Conservation (phyloP, 139 green algal genomes). For the Micractinium conductrix region DNA sequence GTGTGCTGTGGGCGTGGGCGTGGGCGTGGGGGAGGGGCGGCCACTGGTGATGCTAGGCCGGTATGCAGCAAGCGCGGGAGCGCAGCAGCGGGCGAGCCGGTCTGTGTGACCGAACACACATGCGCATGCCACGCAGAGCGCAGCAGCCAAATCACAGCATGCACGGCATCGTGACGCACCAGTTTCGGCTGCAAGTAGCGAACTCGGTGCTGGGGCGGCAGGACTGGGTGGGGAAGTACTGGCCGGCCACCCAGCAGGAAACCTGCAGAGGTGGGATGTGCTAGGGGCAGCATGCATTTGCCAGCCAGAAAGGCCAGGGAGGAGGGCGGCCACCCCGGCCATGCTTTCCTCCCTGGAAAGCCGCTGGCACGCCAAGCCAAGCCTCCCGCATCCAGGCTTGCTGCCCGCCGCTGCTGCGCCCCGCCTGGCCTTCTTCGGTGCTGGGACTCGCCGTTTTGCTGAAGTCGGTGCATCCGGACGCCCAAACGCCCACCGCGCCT, state of each 20-base stretch:
- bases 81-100: background rate
- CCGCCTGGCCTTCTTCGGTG: too few species aligned
- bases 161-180: background rate
- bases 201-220: constrained; percentile 28
- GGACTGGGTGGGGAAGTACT: constrained; percentile 10
- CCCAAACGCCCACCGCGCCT: background rate
- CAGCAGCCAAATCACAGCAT: background rate
- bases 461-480: constrained; percentile 32
- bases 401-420: too few species aligned
- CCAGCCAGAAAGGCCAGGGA: background rate
- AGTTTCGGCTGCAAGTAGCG: constrained; percentile 22
- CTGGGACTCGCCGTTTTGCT: background rate
- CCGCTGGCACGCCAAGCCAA: background rate
- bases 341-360: background rate
- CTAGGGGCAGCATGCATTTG: too few species aligned
- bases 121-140: too few species aligned
- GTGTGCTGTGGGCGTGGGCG: background rate
- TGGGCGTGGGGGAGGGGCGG: background rate
- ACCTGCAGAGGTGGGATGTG: background rate
- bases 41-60: background rate
- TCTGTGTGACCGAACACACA: too few species aligned
- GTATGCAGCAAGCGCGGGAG: background rate
- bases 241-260: constrained; percentile 21
- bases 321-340: too few species aligned
- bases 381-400: background rate